Conservation (phyloP, 805 yeast genomes). For the Komagataella pastoris region DNA sequence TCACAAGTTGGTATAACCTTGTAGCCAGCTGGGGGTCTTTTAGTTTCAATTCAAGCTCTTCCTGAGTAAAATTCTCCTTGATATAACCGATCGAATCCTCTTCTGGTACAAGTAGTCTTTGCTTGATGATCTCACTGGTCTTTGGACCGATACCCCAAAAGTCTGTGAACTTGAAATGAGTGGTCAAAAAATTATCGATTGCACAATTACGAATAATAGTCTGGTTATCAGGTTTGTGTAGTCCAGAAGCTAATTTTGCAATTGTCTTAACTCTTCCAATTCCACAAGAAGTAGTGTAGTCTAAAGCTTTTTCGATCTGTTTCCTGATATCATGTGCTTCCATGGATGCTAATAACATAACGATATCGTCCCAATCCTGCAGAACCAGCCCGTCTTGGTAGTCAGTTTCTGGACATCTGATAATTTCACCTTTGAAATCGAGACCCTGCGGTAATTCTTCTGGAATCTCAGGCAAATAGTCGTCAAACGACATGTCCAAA, state of each 20-base stretch:
- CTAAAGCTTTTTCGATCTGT: conserved; percentile 37
- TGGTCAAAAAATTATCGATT: conserved; percentile 38
- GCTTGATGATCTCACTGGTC: conserved; percentile 46
- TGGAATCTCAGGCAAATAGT: conserved; percentile 28
- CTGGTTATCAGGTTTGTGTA: conserved; percentile 75
- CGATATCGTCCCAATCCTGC: conserved; percentile 73
- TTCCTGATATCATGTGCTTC: conserved; percentile 40
- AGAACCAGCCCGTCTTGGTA: conserved; percentile 2
- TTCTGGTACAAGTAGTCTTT: conserved; percentile 36
- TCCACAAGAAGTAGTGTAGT: conserved; percentile 88
- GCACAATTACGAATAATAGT: conserved; percentile 48
- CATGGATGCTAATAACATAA: conserved; percentile 53
- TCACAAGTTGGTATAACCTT: conserved; percentile 43
- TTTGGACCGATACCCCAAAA: conserved; percentile 92
- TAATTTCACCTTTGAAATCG: conserved; percentile 7
- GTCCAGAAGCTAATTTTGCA: conserved; percentile 82
- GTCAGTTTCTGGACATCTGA: neutral
- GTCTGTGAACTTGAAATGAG: conserved; percentile 48
- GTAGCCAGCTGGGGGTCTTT: conserved; percentile 35
- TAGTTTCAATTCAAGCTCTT: conserved; percentile 19
- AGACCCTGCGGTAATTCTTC: conserved; percentile 15
- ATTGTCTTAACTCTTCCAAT: conserved; percentile 61
- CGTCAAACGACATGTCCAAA: conserved; percentile 3
- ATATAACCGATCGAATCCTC: conserved; percentile 34
- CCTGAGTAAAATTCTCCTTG: conserved; percentile 29